Evolutionary conservation across 257 asterid species (phyloP).

Genomic region (Penstemon eatonii): DNA sequence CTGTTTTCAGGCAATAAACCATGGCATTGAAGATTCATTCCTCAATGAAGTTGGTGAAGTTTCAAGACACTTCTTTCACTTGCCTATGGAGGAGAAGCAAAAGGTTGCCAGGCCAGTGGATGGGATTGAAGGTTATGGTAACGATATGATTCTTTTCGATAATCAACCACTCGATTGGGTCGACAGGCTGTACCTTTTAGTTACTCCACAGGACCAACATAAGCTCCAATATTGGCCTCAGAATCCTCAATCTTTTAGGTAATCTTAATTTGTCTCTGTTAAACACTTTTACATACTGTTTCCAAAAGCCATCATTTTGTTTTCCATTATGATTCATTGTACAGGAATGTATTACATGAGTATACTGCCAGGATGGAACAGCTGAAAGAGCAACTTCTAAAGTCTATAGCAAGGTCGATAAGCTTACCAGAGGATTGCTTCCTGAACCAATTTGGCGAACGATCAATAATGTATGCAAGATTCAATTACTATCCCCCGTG

Average conservation of each 20-base stretch:
- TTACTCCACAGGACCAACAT: conserved; percentile 42
- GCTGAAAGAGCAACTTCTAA: conserved; percentile 36
- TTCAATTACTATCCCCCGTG: conserved; percentile 74
- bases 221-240: conserved; percentile 56
- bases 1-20: conserved; percentile 52
- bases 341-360: conserved; percentile 44
- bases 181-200: conserved; percentile 55
- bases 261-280: neutral
- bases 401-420: conserved; percentile 50
- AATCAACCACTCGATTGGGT: conserved; percentile 68
- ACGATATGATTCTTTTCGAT: conserved; percentile 49
- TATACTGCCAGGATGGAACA: conserved; percentile 29
- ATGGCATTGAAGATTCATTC: conserved; percentile 46
- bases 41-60: conserved; percentile 43
- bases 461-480: conserved; percentile 37
- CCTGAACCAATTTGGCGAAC: conserved; percentile 46
- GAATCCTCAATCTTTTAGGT: conserved; percentile 56
- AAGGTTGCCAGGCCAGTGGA: conserved; percentile 36
- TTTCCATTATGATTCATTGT: neutral
- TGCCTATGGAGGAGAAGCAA: conserved; percentile 58
- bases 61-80: conserved; percentile 44
- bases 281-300: no score
- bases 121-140: conserved; percentile 61
- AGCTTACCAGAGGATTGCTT: conserved; percentile 46
- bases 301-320: neutral